Evolutionary conservation across 1,139 yeast species (phyloP), one percentile per base, ranked within the genome.

Genomic region (Saccharomyces pastorianus): DNA sequence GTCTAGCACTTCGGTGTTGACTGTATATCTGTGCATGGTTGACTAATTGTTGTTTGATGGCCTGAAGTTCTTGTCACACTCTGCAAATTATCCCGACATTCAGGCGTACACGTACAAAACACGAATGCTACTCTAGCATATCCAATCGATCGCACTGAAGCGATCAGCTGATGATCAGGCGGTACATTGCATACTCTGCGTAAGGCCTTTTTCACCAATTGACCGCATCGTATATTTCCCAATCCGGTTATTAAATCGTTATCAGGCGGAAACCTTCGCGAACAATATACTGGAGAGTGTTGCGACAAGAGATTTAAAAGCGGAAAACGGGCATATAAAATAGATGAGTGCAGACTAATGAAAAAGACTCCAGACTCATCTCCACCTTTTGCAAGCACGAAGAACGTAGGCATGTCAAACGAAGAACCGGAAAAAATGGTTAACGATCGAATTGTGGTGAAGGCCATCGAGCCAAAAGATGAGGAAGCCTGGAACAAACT

Each of bases 401-500:
- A 38, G 44, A 7, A 4, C 7, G 6, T 17, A 9, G 17, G 13
- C 6, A 38, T 38, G 44, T 17, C 44, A 17, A 17, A 17, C 13
- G 17, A 20, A n/a, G 44, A 38, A 38, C 17, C 25, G 17, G 44
- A 17, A 17, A 38, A 38, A 11, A 38, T 38, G n/a, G 9, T 25
- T 4, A 38, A 17, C 6, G 44, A 38, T 17, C 44, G 44, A 17
- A 38, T 63, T 13, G 58, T 29, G 4, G 52, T 53, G 2, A 46
- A 78, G 63, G 73, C 76, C 49, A 72, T 75, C 52, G 69, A 69
- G 55, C 53, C 49, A 17, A 60, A 65, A 49, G 80, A 77, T 58
- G 70, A 74, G 54, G 65, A 62, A 26, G 69, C 66, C 55, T 76
- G 79, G 79, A 51, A 64, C 14, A 60, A 69, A 41, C 65, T 77